phyloP scores from a whole-genome alignment of 257 asterid genomes.

The Agastache rugosa region DNA sequence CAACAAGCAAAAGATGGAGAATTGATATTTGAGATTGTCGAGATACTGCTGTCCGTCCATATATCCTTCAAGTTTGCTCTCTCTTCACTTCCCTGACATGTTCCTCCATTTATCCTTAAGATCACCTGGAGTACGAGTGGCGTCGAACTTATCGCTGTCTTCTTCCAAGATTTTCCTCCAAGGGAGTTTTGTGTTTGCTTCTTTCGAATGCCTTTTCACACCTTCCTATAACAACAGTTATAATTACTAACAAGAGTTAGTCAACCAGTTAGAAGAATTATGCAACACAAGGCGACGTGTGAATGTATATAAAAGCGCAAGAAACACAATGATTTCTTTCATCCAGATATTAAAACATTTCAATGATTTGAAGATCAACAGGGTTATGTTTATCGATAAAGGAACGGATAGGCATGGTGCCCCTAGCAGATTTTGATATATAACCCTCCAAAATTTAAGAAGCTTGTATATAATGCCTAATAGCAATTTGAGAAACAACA shows the following conservation, averaged over 20 bases:
- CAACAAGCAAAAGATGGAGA: background rate
- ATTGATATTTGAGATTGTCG: too few species aligned
- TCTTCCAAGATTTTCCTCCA: slow-evolving; percentile 68
- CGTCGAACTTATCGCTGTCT: slow-evolving; percentile 55
- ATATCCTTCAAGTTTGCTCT: background rate
- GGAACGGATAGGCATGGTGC: background rate
- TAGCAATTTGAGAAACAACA: slow-evolving; percentile 23
- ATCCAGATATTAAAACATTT: background rate
- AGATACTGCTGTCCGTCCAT: background rate
- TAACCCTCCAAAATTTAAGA: background rate
- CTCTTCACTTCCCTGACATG: slow-evolving; percentile 40
- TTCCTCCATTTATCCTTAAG: slow-evolving; percentile 81
- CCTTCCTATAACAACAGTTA: slow-evolving; percentile 55
- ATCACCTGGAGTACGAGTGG: slow-evolving; percentile 62
- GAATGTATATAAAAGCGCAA: background rate
- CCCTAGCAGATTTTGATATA: slow-evolving; percentile 17
- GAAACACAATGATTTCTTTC: background rate
- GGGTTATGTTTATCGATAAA: background rate
- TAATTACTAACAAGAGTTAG: slow-evolving; percentile 9
- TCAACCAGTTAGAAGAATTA: background rate
- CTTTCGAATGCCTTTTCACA: slow-evolving; percentile 40
- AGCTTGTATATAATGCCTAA: too few species aligned
- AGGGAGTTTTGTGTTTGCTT: slow-evolving; percentile 46
- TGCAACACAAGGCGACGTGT: too few species aligned
- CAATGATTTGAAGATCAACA: background rate